Base-by-base conservation (phyloP, 2,329 filamentous ascomycete genomes). In the Aspergillus flavus region DNA sequence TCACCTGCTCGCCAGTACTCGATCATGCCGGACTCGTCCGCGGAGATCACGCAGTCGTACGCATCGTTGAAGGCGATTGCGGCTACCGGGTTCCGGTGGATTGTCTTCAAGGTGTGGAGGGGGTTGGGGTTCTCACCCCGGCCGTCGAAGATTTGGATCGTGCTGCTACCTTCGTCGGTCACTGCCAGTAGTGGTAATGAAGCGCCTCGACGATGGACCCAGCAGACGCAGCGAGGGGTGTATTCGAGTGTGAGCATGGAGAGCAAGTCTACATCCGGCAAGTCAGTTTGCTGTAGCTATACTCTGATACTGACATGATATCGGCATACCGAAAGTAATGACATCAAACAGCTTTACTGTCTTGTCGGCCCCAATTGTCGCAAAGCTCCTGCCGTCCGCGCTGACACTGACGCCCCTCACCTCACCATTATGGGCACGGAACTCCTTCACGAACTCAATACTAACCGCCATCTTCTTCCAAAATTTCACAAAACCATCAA, bases 371-470 rank as follows among this genome's bases (percentile, higher is more conserved):
- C 95, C 95, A 6, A 90, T 91, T 7, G 93, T 97, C 58, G 94
- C 96, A 82, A 96, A 99, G 78, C 92, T 97, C 72, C 93, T 87
- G 0, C 95, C 95, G 78, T 99, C 95, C 46, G 89, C 86, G 79
- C 94, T 98, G 66, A 92, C 90, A 43, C 89, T 95, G 52, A 95
- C 92, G 32, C 90, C 91, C 64, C 84, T 88, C 73, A 98, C 92
- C 74, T 96, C 92, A 58, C 92, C 92, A 62, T 86, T 85, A 79
- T 99, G 96, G 9, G 95, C 94, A 74, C 89, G 90, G 81, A 97
- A 99, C 80, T 99, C 94, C 80, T 99, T 99, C 59, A 98, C 94
- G 74, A 99, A 99, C 80, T 99, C 96, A 63, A 99, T 91, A 0
- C 92, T 92, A 39, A 92, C 89, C 1, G 88, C 89, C 67, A 91